Percentiles rank a stretch among this genome's conserved stretches.
These are phyloP conservation scores for Suhomyces sp. DNA, from an alignment of 805 yeast genomes.

Conservation along the genomic window DNA sequence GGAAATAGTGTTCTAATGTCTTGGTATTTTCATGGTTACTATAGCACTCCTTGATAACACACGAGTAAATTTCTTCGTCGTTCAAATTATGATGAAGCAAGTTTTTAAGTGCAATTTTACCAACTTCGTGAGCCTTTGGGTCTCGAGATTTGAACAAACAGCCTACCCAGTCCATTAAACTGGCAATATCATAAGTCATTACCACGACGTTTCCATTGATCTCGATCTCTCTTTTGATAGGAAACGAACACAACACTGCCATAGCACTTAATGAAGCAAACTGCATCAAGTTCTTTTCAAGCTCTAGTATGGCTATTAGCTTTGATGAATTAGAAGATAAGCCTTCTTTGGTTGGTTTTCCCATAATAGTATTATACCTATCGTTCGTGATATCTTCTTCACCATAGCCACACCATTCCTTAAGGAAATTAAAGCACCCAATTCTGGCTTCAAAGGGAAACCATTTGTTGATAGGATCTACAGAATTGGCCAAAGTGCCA, in stretches of 20 bases:
- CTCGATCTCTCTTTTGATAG: constrained; percentile 49
- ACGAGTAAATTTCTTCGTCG: constrained; percentile 49
- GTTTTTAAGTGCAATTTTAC: constrained; percentile 67
- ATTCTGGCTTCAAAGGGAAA: constrained; percentile 85
- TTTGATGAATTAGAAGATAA: constrained; percentile 24
- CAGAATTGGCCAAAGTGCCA: constrained; percentile 6
- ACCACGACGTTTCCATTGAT: constrained; percentile 46
- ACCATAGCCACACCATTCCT: constrained; percentile 96
- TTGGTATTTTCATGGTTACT: constrained; percentile 46
- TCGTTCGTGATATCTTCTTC: constrained; percentile 61
- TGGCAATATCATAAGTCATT: constrained; percentile 67
- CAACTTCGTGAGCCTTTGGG: constrained; percentile 57
- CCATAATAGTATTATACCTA: constrained; percentile 59
- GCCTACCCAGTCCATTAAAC: constrained; percentile 77
- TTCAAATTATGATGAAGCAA: constrained; percentile 60
- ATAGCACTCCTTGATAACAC: constrained; percentile 72
- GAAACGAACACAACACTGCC: constrained; percentile 79
- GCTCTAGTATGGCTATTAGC: constrained; percentile 53
- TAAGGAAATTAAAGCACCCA: constrained; percentile 75
- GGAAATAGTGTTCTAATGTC: constrained; percentile 67
- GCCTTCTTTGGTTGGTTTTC: constrained; percentile 37
- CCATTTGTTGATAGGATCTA: constrained; percentile 41
- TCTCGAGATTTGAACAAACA: constrained; percentile 59
- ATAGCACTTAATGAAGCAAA: constrained; percentile 74
- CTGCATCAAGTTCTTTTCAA: constrained; percentile 70